Percentiles rank a stretch among this genome's conserved stretches.
phyloP scores from a whole-genome alignment of 2,329 filamentous ascomycete species.

The Metarhizium rileyi region DNA sequence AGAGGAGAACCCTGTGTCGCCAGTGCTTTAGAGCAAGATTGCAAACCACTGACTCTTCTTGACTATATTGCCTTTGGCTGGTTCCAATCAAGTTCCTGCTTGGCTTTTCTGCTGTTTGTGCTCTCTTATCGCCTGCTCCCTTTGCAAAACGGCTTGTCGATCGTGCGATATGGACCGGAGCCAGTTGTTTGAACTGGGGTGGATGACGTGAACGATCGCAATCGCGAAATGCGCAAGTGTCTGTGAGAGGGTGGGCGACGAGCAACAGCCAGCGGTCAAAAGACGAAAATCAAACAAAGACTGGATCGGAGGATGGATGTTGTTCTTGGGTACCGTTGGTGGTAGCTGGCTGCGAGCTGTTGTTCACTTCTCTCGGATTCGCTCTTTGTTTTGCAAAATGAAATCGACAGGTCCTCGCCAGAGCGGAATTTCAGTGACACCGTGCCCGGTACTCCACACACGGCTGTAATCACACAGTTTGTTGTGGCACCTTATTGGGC shows the following conservation, averaged over 20 bases:
- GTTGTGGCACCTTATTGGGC: background rate
- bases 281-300: background rate
- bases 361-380: background rate
- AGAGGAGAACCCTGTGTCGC: background rate
- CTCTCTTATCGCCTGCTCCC: background rate
- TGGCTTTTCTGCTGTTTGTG: background rate
- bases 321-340: background rate
- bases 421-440: background rate
- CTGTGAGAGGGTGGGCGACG: background rate
- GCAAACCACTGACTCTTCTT: background rate
- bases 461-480: too few species aligned
- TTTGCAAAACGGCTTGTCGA: background rate
- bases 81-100: too few species aligned
- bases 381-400: background rate
- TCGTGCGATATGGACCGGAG: background rate
- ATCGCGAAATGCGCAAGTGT: background rate
- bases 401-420: background rate
- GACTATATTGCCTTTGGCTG: too few species aligned
- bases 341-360: background rate
- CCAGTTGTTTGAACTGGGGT: background rate
- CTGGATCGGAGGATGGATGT: background rate
- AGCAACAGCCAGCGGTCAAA: background rate
- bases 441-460: background rate
- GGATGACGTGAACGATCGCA: slow-evolving; percentile 1
- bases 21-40: background rate